Base-by-base conservation (phyloP, 129 eudicot species). In the Centella asiatica region DNA sequence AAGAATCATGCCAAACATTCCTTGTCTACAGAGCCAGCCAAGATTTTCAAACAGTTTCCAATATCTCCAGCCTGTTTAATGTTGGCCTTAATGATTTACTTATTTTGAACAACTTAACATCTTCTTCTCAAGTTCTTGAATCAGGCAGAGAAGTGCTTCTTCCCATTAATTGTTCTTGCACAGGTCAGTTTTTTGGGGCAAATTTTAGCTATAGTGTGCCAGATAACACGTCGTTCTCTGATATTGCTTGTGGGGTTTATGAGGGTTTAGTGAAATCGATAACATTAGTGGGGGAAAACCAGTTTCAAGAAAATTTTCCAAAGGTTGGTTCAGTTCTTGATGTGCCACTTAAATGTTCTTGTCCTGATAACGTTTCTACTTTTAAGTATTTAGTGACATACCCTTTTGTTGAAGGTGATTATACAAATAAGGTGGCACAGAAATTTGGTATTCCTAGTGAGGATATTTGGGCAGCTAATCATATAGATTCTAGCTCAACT, bases 271-370 rank as follows among this genome's bases (percentile, higher is more conserved):
- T 87, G 31, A 87, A 80, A 71, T 50, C 77, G 20, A 47, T 71
- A 17, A 78, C 83, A 0, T 72, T 87, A 46, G 56, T 65, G 4
- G 79, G 75, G 8, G 80, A 70, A 64, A 83, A 86, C 19, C 29
- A 9, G 42, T 39, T 64, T 68, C 71, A 57, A 33, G 64, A 67
- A 37, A 53, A 23, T 14, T 33, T 18, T 54, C 52, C 65, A 22
- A 47, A 67, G 66, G 72, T 69, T 55, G 90, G 90, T 61, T 66
- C 69, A 11, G 48, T 4, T 25, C 75, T 87, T 68, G 63, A 45
- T 29, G 77, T 87, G 15, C 92, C 95, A 2, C 39, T 83, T 61
- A 87, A 78, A 75, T 87, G 92, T 76, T 83, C 85, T n/a, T 87
- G 95, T 48, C 88, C 88, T 25, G 73, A 74, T 83, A 74, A 76